These are phyloP conservation scores for Gaillardinia entomophila DNA, from an alignment of 805 yeast species.

Conservation along the genomic window DNA sequence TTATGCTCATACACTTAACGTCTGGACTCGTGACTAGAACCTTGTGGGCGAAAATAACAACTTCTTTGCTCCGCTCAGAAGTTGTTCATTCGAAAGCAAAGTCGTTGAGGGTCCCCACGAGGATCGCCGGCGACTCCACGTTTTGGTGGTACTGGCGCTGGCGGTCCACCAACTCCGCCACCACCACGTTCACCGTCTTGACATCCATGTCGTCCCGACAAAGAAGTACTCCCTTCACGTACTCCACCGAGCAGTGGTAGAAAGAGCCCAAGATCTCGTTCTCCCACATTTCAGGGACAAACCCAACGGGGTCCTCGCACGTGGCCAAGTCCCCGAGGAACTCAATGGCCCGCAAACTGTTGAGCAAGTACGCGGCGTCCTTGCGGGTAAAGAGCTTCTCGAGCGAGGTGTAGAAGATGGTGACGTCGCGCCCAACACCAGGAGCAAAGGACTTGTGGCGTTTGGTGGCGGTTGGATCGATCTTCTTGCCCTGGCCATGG, in stretches of 20 bases:
- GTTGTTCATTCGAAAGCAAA: slow-evolving; percentile 22
- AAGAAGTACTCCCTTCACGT: slow-evolving; percentile 59
- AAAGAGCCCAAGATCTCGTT: slow-evolving; percentile 53
- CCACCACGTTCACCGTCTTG: slow-evolving; percentile 19
- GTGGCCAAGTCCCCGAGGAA: slow-evolving; percentile 34
- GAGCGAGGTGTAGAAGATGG: slow-evolving; percentile 30
- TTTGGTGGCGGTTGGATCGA: slow-evolving; percentile 32
- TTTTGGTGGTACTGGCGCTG: slow-evolving; percentile 25
- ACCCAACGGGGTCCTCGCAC: slow-evolving; percentile 27
- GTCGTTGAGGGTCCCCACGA: slow-evolving; percentile 29
- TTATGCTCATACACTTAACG: slow-evolving; percentile 6
- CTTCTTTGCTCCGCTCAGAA: no score
- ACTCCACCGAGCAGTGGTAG: slow-evolving; percentile 72
- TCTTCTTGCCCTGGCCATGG: slow-evolving; percentile 36
- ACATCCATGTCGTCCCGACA: slow-evolving; percentile 42
- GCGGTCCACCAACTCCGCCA: slow-evolving; percentile 21
- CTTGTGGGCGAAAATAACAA: not conserved
- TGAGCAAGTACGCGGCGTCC: slow-evolving; percentile 32
- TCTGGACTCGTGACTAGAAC: slow-evolving; percentile 1
- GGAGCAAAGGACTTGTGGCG: slow-evolving; percentile 33
- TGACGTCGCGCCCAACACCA: slow-evolving; percentile 33
- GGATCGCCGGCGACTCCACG: slow-evolving; percentile 27
- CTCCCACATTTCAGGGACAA: slow-evolving; percentile 47
- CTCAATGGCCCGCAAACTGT: slow-evolving; percentile 36
- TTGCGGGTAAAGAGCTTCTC: slow-evolving; percentile 34